phyloP scores from a whole-genome alignment of 2,329 filamentous ascomycete genomes.

The Botrytis aclada region DNA sequence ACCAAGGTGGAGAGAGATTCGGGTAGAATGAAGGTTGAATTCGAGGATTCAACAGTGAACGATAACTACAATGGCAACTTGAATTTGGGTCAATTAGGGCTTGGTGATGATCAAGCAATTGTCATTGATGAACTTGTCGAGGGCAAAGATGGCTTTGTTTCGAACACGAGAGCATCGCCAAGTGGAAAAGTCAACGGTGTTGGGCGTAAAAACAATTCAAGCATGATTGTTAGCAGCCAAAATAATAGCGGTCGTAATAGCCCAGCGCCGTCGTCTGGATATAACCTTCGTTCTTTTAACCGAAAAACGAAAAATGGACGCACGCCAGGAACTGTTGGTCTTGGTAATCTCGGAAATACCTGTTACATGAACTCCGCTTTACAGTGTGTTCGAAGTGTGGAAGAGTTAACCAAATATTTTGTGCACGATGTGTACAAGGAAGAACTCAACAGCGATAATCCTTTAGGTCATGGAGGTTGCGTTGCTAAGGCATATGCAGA shows the following conservation, averaged over 20 bases:
- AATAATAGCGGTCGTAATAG: conserved; percentile 67
- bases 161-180: conserved; percentile 42
- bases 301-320: conserved; percentile 62
- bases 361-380: conserved; percentile 99
- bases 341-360: conserved; percentile 91
- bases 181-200: conserved; percentile 26
- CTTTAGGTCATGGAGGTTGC: conserved; percentile 78
- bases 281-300: conserved; percentile 64
- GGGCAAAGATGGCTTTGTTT: conserved; percentile 56
- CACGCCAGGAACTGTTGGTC: conserved; percentile 72
- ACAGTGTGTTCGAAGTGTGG: conserved; percentile 89
- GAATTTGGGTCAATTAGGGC: conserved; percentile 61
- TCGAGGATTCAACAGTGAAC: conserved; percentile 69
- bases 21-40: conserved; percentile 43
- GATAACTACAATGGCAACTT: conserved; percentile 73
- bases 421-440: conserved; percentile 67
- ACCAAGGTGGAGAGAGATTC: conserved; percentile 60
- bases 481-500: conserved; percentile 82
- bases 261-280: conserved; percentile 54
- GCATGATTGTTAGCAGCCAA: conserved; percentile 38
- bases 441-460: conserved; percentile 83
- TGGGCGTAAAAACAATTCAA: conserved; percentile 24
- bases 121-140: conserved; percentile 79
- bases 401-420: conserved; percentile 92
- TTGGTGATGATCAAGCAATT: conserved; percentile 71